Evolutionary conservation across 148 eudicot species (phyloP).

Genomic region (Cornus kousa): DNA sequence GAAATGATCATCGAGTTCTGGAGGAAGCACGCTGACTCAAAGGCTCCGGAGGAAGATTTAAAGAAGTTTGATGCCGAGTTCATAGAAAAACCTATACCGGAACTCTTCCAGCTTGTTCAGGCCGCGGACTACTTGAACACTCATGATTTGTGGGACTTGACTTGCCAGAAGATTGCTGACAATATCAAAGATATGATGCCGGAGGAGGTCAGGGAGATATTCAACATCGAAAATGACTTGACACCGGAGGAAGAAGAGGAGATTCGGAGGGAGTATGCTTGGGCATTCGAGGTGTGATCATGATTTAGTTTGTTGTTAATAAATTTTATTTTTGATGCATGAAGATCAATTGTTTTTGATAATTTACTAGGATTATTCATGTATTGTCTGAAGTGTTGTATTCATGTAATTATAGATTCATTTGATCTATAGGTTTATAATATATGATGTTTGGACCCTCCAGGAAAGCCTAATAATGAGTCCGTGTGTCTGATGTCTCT

Average conservation of each 20-base stretch:
- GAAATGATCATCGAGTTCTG: slow-evolving; percentile 12
- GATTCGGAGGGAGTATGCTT: not conserved
- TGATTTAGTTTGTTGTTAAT: too few species aligned
- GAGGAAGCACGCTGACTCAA: slow-evolving; percentile 1
- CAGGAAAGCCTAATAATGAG: too few species aligned
- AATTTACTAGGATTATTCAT: too few species aligned
- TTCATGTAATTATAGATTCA: too few species aligned
- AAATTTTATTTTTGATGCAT: too few species aligned
- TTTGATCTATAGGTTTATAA: too few species aligned
- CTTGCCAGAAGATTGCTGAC: slow-evolving; percentile 6
- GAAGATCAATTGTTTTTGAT: too few species aligned
- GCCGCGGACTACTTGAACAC: slow-evolving; percentile 16
- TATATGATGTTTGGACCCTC: too few species aligned
- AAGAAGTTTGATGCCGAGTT: slow-evolving; percentile 6
- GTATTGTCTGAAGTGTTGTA: too few species aligned
- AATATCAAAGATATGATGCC: slow-evolving; percentile 4
- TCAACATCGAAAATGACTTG: slow-evolving; percentile 9
- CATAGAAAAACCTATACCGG: not conserved
- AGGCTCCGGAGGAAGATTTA: not conserved
- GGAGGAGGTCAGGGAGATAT: slow-evolving; percentile 3
- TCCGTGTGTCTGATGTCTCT: too few species aligned
- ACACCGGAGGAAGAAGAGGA: not conserved
- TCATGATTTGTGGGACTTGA: not conserved
- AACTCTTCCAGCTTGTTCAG: not conserved
- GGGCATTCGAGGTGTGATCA: not conserved